Base-by-base conservation (phyloP, 352 stramenopile species). In the Globisporangium mamillatum region DNA sequence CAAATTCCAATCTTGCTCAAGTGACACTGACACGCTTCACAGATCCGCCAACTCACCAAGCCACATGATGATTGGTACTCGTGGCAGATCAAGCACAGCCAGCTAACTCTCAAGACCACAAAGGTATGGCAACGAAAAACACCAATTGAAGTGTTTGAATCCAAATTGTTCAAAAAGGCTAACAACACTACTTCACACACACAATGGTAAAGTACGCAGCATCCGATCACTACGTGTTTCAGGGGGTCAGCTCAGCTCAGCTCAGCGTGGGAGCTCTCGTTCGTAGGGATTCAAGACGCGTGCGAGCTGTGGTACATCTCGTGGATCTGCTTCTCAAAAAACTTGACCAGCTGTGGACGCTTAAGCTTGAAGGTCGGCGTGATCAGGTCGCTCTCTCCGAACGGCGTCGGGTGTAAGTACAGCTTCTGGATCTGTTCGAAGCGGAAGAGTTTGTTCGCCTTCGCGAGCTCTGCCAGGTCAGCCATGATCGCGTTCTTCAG, bases 291-390 rank as follows among this genome's bases (percentile, higher is more conserved):
- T 61, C 27, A 61, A 18, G 56, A 61, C 2, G 56, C 9, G 16
- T 38, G 56, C 56, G 56, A 20, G 32, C 29, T 32, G 32, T 61
- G 56, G 79, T 98, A 98, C 75, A 98, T 81, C 0, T 63, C 66
- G 29, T 83, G 71, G 59, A 98, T 92, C 36, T 97, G 62, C n/a
- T 88, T 70, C 27, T 78, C 27, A 62, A 98, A 97, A 25, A 76
- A 78, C 64, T 97, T 85, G 36, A 96, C 83, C 12, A 98, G 88
- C 67, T 98, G 75, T 44, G 86, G 83, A 0, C 97, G 80, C 79
- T 98, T 99, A 72, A 98, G 86, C 72, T 99, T 99, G 79, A 98
- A 98, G 1, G 97, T 99, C 12, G 97, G 95, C n/a, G 97, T 99
- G 27, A 98, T 73, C 36, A 98, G 79, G 59, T 88, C 85, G 75